These are phyloP conservation scores for Curvularia eragrostidis DNA, from an alignment of 2,329 filamentous ascomycete species.

Conservation along the genomic window DNA sequence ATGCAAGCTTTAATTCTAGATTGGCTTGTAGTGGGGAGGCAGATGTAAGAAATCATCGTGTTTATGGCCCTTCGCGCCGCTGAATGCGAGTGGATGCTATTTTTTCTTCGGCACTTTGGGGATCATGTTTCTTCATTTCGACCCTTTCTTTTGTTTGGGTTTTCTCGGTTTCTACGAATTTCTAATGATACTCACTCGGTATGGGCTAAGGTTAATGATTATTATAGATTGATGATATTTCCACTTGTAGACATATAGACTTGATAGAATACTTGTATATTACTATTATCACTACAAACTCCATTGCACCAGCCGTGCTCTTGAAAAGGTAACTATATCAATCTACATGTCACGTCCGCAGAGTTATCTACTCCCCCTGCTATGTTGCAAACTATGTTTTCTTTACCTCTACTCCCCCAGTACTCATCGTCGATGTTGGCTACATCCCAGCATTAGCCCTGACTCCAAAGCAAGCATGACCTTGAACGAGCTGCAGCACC, in stretches of 20 bases:
- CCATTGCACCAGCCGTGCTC: neutral
- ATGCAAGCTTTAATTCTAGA: constrained; percentile 30
- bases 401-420: neutral
- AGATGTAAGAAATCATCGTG: constrained; percentile 30
- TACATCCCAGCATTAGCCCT: neutral
- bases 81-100: neutral
- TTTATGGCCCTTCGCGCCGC: constrained; percentile 29
- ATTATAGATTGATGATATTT: constrained; percentile 1
- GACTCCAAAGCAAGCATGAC: neutral
- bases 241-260: neutral
- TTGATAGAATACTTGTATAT: constrained; percentile 1
- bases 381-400: neutral
- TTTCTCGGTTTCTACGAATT: neutral
- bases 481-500: neutral
- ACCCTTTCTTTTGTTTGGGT: neutral
- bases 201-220: neutral
- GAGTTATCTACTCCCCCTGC: neutral
- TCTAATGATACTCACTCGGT: neutral
- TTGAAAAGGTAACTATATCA: no score
- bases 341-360: neutral
- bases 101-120: no score
- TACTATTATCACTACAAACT: neutral
- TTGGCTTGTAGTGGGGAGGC: constrained; percentile 19
- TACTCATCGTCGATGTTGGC: neutral
- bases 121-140: no score